Base-by-base conservation (phyloP, 257 asterid species). In the Fraxinus anomala region DNA sequence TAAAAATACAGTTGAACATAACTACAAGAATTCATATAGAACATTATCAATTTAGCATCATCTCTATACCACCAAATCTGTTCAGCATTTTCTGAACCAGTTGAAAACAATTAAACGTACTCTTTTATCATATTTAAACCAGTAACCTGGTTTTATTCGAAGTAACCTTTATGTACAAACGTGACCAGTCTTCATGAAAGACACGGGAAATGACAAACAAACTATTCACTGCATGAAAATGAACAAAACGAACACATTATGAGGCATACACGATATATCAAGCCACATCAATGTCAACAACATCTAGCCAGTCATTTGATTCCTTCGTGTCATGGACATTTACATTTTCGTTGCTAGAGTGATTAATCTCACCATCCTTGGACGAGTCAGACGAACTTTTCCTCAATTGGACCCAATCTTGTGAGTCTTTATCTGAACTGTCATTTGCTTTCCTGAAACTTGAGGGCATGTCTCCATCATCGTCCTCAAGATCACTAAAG, bases 401-500 rank as follows among this genome's bases (percentile, higher is more conserved):
- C 70, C 89, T 87, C 82, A 92, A 72, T 72, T 83, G 94, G 79
- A 96, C 97, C 98, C 99, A 96, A 37, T 92, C 99, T 75, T 84
- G 89, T 1, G 97, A 83, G 74, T 91, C 96, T 84, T 89, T 93
- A 82, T 91, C 94, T 33, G 97, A 89, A 68, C 89, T 83, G 85
- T 76, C 49, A 73, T 84, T 84, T 7, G 86, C 80, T 80, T 88
- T 91, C 83, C 89, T 89, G 36, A 80, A 80, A 80, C 80, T 91
- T 7, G 87, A 72, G 3, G 91, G 85, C 40, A 68, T 81, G 24
- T 92, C 97, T 13, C 68, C 90, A 75, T 96, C 98, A 8, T 96
- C 96, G 39, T 89, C 91, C 82, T 96, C 99, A 71, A 96, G 98
- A 86, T 96, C 99, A 80, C 99, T 96, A 73, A 96, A 96, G 2